Evolutionary conservation across 31 red algal species (phyloP).

Genomic region (Asparagopsis taxiformis): DNA sequence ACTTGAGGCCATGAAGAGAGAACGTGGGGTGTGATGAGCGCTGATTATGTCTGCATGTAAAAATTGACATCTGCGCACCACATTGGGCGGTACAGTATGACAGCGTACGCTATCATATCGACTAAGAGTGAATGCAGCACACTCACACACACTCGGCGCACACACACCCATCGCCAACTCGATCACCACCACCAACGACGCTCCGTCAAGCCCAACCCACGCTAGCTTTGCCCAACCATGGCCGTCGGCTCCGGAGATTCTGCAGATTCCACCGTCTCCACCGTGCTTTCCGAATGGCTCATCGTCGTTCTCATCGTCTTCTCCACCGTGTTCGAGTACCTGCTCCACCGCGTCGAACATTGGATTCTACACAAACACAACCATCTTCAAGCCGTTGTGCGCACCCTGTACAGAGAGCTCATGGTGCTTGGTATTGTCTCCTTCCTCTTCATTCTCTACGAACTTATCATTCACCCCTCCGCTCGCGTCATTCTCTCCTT

Average conservation of each 20-base stretch:
- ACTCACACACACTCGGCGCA: too few species aligned
- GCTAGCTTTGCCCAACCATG: conserved; percentile 2
- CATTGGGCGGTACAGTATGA: too few species aligned
- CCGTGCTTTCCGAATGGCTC: conserved; percentile 80
- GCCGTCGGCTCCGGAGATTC: too few species aligned
- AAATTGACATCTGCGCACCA: too few species aligned
- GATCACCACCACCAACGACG: not conserved
- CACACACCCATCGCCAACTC: too few species aligned
- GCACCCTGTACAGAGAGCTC: conserved; percentile 80
- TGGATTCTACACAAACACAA: conserved; percentile 62
- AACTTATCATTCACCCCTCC: conserved; percentile 41
- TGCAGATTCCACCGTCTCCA: conserved; percentile 44
- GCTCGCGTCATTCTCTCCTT: conserved; percentile 68
- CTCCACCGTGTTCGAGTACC: conserved; percentile 52
- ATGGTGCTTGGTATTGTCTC: conserved; percentile 85
- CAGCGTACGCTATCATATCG: too few species aligned
- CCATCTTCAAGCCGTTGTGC: conserved; percentile 54
- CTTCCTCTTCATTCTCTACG: conserved; percentile 69
- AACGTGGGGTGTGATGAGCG: not conserved
- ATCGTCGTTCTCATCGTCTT: conserved; percentile 80
- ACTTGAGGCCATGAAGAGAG: conserved; percentile 47
- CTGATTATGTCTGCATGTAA: too few species aligned
- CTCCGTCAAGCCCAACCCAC: not conserved
- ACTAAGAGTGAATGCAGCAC: too few species aligned
- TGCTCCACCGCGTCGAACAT: conserved; percentile 66